phyloP scores from a whole-genome alignment of 140 eudicot species.

The Cichorium intybus region DNA sequence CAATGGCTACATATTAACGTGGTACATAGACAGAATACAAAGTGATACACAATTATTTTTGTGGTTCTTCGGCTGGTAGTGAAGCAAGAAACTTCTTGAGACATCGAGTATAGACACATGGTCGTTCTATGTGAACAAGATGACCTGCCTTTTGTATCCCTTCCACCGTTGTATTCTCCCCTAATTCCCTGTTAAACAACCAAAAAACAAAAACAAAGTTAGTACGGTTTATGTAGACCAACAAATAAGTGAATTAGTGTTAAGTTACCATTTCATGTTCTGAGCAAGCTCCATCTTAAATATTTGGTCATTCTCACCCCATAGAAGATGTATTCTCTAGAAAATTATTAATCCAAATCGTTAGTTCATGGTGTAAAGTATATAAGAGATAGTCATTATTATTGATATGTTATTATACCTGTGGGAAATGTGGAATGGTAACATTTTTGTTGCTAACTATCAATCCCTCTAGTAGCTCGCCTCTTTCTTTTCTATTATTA shows the following conservation, averaged over 20 bases:
- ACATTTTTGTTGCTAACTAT: slow-evolving; percentile 73
- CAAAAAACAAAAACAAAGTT: neutral
- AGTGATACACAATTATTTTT: slow-evolving; percentile 6
- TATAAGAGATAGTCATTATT: neutral
- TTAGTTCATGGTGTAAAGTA: neutral
- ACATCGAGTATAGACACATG: slow-evolving; percentile 59
- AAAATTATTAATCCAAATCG: neutral
- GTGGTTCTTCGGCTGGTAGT: slow-evolving; percentile 34
- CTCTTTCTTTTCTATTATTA: slow-evolving; percentile 84
- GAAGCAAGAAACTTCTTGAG: slow-evolving; percentile 70
- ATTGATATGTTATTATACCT: slow-evolving; percentile 35
- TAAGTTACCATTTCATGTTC: slow-evolving; percentile 63
- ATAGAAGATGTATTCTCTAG: slow-evolving; percentile 85
- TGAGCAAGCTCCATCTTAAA: slow-evolving; percentile 70
- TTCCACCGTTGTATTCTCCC: slow-evolving; percentile 55
- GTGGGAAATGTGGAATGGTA: slow-evolving; percentile 45
- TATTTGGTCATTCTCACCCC: slow-evolving; percentile 91
- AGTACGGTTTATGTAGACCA: neutral
- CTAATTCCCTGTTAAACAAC: slow-evolving; percentile 61
- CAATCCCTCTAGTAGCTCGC: slow-evolving; percentile 71
- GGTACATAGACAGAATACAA: neutral
- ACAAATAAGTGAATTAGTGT: neutral
- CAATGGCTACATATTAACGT: neutral
- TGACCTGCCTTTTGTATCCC: slow-evolving; percentile 84
- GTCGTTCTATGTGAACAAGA: slow-evolving; percentile 83